phyloP scores from a whole-genome alignment of 805 yeast species.

The Blastobotrys peoriensis region DNA sequence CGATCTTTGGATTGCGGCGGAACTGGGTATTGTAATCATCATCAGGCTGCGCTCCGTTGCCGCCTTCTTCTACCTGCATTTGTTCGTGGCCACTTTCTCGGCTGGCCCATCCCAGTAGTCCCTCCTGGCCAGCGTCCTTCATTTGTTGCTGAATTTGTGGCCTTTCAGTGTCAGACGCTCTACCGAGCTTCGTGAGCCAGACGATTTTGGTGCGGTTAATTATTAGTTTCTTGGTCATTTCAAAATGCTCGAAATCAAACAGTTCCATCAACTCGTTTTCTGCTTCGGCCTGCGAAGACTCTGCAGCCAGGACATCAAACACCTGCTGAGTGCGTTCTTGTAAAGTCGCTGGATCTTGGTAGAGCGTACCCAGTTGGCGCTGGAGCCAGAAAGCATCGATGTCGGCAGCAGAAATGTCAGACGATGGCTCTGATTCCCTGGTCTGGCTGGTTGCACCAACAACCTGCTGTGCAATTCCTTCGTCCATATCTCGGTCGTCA shows the following conservation, averaged over 20 bases:
- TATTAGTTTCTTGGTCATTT: conserved; percentile 43
- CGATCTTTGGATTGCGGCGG: conserved; percentile 35
- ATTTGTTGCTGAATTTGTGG: conserved; percentile 38
- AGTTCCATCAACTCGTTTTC: conserved; percentile 50
- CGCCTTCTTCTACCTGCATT: conserved; percentile 1
- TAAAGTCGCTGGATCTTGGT: conserved; percentile 36
- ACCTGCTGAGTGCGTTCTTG: conserved; percentile 39
- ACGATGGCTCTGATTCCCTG: conserved; percentile 1
- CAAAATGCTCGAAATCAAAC: conserved; percentile 47
- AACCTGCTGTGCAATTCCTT: background rate
- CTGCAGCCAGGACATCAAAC: conserved; percentile 35
- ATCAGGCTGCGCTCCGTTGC: conserved; percentile 13
- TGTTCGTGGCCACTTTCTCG: conserved; percentile 11
- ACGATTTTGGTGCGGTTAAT: conserved; percentile 47
- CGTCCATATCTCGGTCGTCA: background rate
- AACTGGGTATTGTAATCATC: conserved; percentile 16
- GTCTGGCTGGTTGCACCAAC: conserved; percentile 8
- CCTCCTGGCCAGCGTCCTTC: conserved; percentile 31
- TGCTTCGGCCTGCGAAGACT: conserved; percentile 37
- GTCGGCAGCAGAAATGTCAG: conserved; percentile 32
- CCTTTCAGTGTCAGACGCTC: conserved; percentile 31
- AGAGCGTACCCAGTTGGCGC: conserved; percentile 37
- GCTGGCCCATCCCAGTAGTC: conserved; percentile 15
- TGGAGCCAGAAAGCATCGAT: conserved; percentile 52
- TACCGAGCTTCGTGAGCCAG: conserved; percentile 47